These are phyloP conservation scores for Datura wrightii DNA, from an alignment of 257 asterid species.

Conservation along the genomic window DNA sequence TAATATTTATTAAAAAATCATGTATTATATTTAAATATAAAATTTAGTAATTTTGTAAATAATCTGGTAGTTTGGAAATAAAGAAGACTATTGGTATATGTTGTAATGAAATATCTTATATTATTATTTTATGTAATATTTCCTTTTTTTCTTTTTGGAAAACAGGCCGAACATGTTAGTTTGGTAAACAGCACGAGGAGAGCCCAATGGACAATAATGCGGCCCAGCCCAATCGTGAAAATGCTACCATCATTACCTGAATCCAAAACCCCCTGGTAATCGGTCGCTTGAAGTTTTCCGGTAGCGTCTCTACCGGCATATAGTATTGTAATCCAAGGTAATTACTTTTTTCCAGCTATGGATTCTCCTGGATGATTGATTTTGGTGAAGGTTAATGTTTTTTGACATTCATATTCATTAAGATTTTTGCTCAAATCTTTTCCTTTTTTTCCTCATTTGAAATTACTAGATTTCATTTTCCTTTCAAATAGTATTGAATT, in stretches of 20 bases:
- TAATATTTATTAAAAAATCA: too few species aligned
- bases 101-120: too few species aligned
- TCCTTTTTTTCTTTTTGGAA: too few species aligned
- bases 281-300: not conserved
- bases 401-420: too few species aligned
- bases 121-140: too few species aligned
- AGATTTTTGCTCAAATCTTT: slow-evolving; percentile 1
- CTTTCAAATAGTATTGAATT: not conserved
- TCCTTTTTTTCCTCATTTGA: not conserved
- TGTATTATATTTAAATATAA: too few species aligned
- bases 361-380: not conserved
- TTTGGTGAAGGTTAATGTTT: not conserved
- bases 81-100: too few species aligned
- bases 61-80: too few species aligned
- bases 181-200: too few species aligned
- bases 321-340: not conserved
- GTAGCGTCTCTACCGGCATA: not conserved
- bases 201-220: not conserved
- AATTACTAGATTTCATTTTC: not conserved
- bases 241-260: not conserved
- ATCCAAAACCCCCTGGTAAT: not conserved
- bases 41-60: too few species aligned
- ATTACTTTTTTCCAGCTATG: not conserved
- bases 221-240: not conserved
- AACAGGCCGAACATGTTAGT: too few species aligned